Conservation (phyloP, 805 yeast genomes). For the Spathaspora sp. region DNA sequence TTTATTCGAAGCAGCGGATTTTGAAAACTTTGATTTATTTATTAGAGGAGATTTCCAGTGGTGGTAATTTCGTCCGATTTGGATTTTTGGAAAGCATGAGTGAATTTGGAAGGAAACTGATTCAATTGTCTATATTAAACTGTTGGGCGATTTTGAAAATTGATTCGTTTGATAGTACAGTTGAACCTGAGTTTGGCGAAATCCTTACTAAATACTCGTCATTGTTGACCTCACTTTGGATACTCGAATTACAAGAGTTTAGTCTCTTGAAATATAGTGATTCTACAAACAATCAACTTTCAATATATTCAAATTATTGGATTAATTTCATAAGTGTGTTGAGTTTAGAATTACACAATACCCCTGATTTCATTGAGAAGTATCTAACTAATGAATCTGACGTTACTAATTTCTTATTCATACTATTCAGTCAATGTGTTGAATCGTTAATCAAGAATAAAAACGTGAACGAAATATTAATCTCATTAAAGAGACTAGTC, state of each 20-base stretch:
- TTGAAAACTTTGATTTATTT: constrained; percentile 62
- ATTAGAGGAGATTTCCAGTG: constrained; percentile 53
- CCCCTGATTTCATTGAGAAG: constrained; percentile 38
- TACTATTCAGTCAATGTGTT: constrained; percentile 78
- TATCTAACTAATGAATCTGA: constrained; percentile 45
- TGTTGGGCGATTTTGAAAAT: constrained; percentile 67
- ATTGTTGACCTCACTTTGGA: constrained; percentile 74
- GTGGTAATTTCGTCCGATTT: constrained; percentile 41
- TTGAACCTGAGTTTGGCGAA: constrained; percentile 42
- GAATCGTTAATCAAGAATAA: constrained; percentile 59
- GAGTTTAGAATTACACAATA: constrained; percentile 56
- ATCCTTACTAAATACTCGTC: constrained; percentile 55
- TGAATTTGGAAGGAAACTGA: constrained; percentile 44
- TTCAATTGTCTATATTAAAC: constrained; percentile 58
- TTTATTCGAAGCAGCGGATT: constrained; percentile 46
- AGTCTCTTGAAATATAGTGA: constrained; percentile 59
- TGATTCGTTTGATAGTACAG: constrained; percentile 14
- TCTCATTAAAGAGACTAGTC: constrained; percentile 45
- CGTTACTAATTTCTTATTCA: constrained; percentile 64
- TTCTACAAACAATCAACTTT: constrained; percentile 37
- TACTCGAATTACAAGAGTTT: constrained; percentile 67
- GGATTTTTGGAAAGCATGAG: constrained; percentile 52
- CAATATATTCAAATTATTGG: constrained; percentile 64
- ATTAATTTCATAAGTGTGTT: constrained; percentile 72
- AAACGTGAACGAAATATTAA: constrained; percentile 48